Conservation (phyloP, 176 grass and related monocot genomes). For the Eragrostis nindensis region DNA sequence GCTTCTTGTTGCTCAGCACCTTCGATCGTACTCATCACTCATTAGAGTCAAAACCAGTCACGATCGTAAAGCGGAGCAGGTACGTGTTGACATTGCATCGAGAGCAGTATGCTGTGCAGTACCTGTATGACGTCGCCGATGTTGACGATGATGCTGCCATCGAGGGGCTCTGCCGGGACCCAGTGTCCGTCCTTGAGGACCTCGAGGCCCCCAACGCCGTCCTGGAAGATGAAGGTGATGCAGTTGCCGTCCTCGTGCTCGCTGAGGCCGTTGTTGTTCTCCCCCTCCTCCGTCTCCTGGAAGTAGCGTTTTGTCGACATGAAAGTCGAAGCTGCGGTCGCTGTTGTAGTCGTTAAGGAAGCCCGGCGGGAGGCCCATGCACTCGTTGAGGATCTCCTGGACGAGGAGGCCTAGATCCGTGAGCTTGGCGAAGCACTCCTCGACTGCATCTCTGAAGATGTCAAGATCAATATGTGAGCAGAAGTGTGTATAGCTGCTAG, state of each 20-base stretch:
- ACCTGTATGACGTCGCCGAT: conserved; percentile 45
- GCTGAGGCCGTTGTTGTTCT: conserved; percentile 31
- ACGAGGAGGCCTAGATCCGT: conserved; percentile 43
- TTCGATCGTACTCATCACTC: background rate
- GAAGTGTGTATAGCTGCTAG: too few species aligned
- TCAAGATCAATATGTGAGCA: background rate
- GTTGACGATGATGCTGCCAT: conserved; percentile 49
- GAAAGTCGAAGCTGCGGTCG: conserved; percentile 55
- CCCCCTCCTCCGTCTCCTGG: conserved; percentile 44
- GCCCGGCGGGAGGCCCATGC: conserved; percentile 61
- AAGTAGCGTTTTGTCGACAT: conserved; percentile 52
- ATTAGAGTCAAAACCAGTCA: background rate
- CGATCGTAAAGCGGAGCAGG: too few species aligned
- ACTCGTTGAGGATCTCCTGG: conserved; percentile 62
- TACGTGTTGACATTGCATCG: too few species aligned
- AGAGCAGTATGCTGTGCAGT: too few species aligned
- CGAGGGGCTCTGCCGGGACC: conserved; percentile 39
- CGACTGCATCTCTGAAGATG: conserved; percentile 34
- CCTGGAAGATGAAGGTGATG: conserved; percentile 54
- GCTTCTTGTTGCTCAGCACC: conserved; percentile 43
- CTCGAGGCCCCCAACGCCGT: conserved; percentile 48
- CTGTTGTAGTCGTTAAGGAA: conserved; percentile 52
- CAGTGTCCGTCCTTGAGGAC: conserved; percentile 43
- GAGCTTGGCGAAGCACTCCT: conserved; percentile 51
- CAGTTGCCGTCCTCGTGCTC: conserved; percentile 49